Conservation (phyloP, 768 basidiomycete species). For the Cystofilobasidium ferigula region DNA sequence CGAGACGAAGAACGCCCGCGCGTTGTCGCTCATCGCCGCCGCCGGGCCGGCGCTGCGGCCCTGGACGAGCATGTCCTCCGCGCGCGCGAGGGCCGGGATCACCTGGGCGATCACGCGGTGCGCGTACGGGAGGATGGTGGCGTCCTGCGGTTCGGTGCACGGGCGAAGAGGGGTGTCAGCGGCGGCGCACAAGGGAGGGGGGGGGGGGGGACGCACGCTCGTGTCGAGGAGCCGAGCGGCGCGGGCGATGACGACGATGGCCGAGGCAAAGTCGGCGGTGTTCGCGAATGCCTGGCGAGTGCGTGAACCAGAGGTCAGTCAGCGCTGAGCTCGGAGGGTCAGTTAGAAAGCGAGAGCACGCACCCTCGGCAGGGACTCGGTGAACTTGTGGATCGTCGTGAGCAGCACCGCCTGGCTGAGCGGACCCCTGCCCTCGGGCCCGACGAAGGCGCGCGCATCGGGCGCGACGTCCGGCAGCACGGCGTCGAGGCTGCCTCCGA, state of each 20-base stretch:
- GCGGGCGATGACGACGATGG: conserved; percentile 8
- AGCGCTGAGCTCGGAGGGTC: too few species aligned
- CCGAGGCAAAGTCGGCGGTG: conserved; percentile 7
- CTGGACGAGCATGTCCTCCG: background rate
- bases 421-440: background rate
- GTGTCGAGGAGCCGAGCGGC: conserved; percentile 12
- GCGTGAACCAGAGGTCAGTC: too few species aligned
- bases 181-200: background rate
- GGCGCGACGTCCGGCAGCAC: background rate
- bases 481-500: background rate
- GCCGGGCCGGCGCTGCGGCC: background rate
- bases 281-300: background rate
- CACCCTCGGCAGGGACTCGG: background rate
- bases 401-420: conserved; percentile 17
- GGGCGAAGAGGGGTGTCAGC: background rate
- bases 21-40: background rate
- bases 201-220: background rate
- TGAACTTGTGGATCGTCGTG: conserved; percentile 18
- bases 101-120: conserved; percentile 12
- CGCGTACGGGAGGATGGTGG: conserved; percentile 11
- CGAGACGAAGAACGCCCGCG: background rate
- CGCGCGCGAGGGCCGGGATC: conserved; percentile 1
- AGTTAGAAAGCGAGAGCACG: background rate
- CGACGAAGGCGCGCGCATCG: background rate
- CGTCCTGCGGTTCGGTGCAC: background rate